Conservation (phyloP, 2,329 filamentous ascomycete species). For the Colletotrichum theobromicola region DNA sequence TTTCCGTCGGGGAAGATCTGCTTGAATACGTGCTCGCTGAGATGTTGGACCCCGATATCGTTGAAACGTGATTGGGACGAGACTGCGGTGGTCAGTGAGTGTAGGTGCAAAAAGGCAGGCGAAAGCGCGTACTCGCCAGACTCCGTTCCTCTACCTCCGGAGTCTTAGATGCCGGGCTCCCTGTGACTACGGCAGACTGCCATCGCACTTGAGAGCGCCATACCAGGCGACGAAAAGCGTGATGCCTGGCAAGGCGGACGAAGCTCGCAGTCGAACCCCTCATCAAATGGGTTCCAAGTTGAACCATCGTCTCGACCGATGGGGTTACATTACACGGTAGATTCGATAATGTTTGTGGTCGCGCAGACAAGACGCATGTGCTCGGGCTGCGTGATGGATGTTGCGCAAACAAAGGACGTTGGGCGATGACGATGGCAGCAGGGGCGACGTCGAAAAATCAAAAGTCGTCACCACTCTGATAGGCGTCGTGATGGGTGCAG, state of each 20-base stretch:
- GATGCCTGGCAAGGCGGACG: slow-evolving; percentile 56
- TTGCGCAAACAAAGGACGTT: slow-evolving; percentile 31
- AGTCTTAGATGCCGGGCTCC: slow-evolving; percentile 11
- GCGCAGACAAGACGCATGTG: neutral
- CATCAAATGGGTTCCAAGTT: slow-evolving; percentile 33
- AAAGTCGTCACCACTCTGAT: slow-evolving; percentile 15
- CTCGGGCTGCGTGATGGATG: slow-evolving; percentile 31
- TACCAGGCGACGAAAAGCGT: slow-evolving; percentile 42
- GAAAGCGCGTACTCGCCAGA: slow-evolving; percentile 45
- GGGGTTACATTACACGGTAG: neutral
- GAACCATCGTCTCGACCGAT: slow-evolving; percentile 13
- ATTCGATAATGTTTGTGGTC: neutral
- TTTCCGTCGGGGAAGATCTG: slow-evolving; percentile 76
- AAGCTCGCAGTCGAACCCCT: slow-evolving; percentile 51
- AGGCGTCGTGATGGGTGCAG: slow-evolving; percentile 14
- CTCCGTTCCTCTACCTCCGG: slow-evolving; percentile 26
- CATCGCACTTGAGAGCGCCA: slow-evolving; percentile 47
- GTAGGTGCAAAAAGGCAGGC: neutral
- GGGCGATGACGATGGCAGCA: slow-evolving; percentile 36
- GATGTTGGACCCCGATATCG: slow-evolving; percentile 92
- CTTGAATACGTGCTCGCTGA: slow-evolving; percentile 81
- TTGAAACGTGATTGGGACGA: slow-evolving; percentile 75
- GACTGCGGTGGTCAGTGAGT: slow-evolving; percentile 36
- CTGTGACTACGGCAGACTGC: slow-evolving; percentile 42
- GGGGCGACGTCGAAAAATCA: slow-evolving; percentile 4